These are phyloP conservation scores for Aspergillus heteromorphus DNA, from an alignment of 495 filamentous ascomycete species.

Conservation along the genomic window DNA sequence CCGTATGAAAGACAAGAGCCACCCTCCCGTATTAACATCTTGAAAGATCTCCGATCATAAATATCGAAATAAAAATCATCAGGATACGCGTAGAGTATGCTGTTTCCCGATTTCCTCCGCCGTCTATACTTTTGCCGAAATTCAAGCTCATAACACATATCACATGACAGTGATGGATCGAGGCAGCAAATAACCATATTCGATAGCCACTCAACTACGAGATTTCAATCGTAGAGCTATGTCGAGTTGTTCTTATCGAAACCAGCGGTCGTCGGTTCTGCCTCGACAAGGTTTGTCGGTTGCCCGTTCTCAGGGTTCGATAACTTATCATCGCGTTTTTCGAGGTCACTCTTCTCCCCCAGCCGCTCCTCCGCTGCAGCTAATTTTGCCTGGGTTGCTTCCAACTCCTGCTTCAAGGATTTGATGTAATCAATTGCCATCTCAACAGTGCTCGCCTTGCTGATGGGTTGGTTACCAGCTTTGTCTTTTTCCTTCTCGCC, in stretches of 20 bases:
- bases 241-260: not conserved
- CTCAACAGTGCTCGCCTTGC: conserved; percentile 95
- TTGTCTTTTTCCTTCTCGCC: conserved; percentile 45
- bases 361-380: conserved; percentile 60
- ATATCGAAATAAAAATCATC: not conserved
- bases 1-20: not conserved
- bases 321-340: not conserved
- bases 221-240: conserved; percentile 4
- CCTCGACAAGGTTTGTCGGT: not conserved
- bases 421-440: conserved; percentile 95
- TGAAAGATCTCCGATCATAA: not conserved
- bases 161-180: conserved; percentile 3
- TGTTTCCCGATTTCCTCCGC: not conserved
- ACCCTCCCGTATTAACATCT: not conserved
- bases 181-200: not conserved
- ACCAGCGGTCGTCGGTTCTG: not conserved
- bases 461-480: conserved; percentile 54
- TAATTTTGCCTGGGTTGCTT: conserved; percentile 59
- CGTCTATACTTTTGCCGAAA: not conserved
- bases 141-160: conserved; percentile 13
- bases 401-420: conserved; percentile 67
- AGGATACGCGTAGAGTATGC: not conserved
- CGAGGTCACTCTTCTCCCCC: not conserved
- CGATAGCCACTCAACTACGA: not conserved
- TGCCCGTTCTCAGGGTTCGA: not conserved